A percentile compares a stretch with the other conserved stretches of the same genome.
phyloP scores from a whole-genome alignment of 2,329 filamentous ascomycete species.

The Alternaria conjuncta region DNA sequence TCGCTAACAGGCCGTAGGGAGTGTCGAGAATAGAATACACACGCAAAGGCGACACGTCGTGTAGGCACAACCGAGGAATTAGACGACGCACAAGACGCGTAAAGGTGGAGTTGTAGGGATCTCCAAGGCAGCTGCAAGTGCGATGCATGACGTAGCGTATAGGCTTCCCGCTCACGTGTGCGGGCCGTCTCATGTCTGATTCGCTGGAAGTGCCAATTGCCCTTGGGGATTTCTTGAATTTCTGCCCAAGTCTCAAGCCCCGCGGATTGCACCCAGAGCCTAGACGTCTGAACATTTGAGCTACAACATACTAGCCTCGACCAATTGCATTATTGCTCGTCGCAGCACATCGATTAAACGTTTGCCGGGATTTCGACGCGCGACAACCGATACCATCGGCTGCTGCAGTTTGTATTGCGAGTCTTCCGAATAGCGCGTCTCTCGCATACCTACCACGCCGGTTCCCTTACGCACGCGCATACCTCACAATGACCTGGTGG shows the following conservation, averaged over 20 bases:
- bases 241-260: slow-evolving; percentile 8
- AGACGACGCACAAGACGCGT: slow-evolving; percentile 30
- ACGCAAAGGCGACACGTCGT: slow-evolving; percentile 21
- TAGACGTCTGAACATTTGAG: not conserved
- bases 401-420: not conserved
- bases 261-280: slow-evolving; percentile 3
- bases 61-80: slow-evolving; percentile 21
- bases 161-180: slow-evolving; percentile 33
- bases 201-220: slow-evolving; percentile 24
- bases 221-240: slow-evolving; percentile 20
- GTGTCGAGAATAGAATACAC: slow-evolving; percentile 29
- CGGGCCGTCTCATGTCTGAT: slow-evolving; percentile 30
- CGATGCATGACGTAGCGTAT: slow-evolving; percentile 46
- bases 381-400: not conserved
- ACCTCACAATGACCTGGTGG: slow-evolving; percentile 29
- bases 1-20: slow-evolving; percentile 21
- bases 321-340: not conserved
- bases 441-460: not conserved
- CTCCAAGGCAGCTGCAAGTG: slow-evolving; percentile 42
- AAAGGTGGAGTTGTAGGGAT: slow-evolving; percentile 31
- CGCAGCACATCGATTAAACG: not conserved
- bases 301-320: not conserved
- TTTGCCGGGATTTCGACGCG: not conserved
- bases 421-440: not conserved
- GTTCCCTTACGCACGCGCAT: not conserved